Percentiles rank a stretch among this genome's conserved stretches.
These are phyloP conservation scores for Eutypella sp. DNA, from an alignment of 2,329 filamentous ascomycete genomes.

Conservation along the genomic window DNA sequence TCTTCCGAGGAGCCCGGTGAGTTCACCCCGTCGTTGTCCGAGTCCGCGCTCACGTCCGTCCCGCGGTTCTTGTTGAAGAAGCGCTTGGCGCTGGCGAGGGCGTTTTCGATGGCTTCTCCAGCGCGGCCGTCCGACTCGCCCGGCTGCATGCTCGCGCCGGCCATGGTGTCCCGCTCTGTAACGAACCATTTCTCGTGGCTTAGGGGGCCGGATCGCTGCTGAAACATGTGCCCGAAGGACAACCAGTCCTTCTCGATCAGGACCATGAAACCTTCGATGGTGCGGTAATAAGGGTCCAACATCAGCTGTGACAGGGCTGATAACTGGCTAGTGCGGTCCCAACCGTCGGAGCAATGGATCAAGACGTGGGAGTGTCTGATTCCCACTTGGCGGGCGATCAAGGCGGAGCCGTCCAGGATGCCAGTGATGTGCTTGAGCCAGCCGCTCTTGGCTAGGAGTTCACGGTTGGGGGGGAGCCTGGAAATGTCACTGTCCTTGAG, in stretches of 20 bases:
- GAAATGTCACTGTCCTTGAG: slow-evolving; percentile 91
- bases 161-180: slow-evolving; percentile 75
- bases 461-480: slow-evolving; percentile 73
- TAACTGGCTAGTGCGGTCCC: slow-evolving; percentile 94
- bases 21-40: slow-evolving; percentile 31
- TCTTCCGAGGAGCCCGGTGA: slow-evolving; percentile 27
- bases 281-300: slow-evolving; percentile 92
- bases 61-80: slow-evolving; percentile 83
- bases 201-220: slow-evolving; percentile 81
- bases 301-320: slow-evolving; percentile 89
- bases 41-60: slow-evolving; percentile 54
- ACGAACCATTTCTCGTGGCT: slow-evolving; percentile 93
- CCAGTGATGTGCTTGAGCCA: slow-evolving; percentile 89
- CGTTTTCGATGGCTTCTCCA: slow-evolving; percentile 77
- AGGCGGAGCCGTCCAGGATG: slow-evolving; percentile 75
- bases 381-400: slow-evolving; percentile 84
- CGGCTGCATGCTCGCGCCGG: slow-evolving; percentile 56
- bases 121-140: slow-evolving; percentile 56
- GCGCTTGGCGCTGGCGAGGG: slow-evolving; percentile 76
- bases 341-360: slow-evolving; percentile 97
- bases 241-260: slow-evolving; percentile 97
- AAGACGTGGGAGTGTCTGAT: slow-evolving; percentile 91
- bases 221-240: slow-evolving; percentile 97
- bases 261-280: slow-evolving; percentile 89
- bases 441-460: slow-evolving; percentile 74